Evolutionary conservation across 2,329 filamentous ascomycete genomes (phyloP).

Genomic region (Hymenoscyphus salicellus): DNA sequence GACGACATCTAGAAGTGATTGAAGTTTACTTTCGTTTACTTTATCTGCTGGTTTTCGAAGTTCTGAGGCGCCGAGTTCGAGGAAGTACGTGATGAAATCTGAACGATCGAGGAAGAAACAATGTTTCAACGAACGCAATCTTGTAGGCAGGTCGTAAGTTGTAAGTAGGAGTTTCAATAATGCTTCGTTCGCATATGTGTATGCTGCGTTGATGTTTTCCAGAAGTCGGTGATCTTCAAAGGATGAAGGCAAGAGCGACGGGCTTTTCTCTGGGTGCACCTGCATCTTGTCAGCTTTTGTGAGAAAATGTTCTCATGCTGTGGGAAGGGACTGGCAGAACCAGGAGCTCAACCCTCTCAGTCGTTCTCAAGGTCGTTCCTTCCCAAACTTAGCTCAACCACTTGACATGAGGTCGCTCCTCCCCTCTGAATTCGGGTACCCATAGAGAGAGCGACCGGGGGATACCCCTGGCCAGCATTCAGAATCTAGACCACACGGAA

Average conservation of each 20-base stretch:
- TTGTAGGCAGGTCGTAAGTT: not conserved
- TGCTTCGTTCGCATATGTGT: not conserved
- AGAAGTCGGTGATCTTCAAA: not conserved
- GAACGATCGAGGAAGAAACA: not conserved
- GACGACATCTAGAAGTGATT: not conserved
- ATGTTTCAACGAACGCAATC: not conserved
- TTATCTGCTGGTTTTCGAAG: not conserved
- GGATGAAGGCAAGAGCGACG: not conserved
- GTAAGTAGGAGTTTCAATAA: not conserved
- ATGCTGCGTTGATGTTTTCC: not conserved
- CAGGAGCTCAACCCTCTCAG: no score
- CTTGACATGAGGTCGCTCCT: no score
- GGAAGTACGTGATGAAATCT: not conserved
- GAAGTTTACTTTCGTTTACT: not conserved
- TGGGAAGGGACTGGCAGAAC: no score
- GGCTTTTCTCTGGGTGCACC: no score
- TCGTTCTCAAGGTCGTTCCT: no score
- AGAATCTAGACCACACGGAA: no score
- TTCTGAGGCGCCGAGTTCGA: not conserved
- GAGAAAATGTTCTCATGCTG: no score
- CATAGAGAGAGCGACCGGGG: no score
- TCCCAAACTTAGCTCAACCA: no score
- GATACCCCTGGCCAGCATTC: no score
- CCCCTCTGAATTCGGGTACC: no score
- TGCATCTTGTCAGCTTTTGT: no score